These are phyloP conservation scores for Schizosaccharomyces cryophilus DNA, from an alignment of 805 yeast species.

Conservation along the genomic window DNA sequence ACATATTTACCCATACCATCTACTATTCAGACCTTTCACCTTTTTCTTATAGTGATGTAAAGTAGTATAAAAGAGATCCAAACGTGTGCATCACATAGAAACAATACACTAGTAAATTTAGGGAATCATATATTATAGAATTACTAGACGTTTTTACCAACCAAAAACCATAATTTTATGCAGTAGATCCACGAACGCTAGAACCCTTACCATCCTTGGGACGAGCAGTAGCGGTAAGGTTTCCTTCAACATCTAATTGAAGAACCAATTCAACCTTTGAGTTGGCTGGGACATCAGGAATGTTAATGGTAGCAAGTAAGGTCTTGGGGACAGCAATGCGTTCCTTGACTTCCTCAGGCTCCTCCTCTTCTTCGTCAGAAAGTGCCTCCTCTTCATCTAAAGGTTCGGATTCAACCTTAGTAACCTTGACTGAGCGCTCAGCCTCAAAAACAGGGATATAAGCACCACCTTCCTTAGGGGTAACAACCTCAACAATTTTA, in stretches of 20 bases:
- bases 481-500: constrained; percentile 39
- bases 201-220: constrained; percentile 9
- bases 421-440: constrained; percentile 59
- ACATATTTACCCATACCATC: too few species aligned
- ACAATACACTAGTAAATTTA: too few species aligned
- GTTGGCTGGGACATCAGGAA: constrained; percentile 52
- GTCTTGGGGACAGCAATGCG: constrained; percentile 34
- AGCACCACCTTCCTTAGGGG: constrained; percentile 32
- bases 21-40: too few species aligned
- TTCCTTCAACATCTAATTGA: constrained; percentile 40
- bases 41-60: too few species aligned
- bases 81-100: too few species aligned
- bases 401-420: constrained; percentile 41
- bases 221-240: constrained; percentile 34
- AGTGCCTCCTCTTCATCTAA: constrained; percentile 30
- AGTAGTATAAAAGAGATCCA: too few species aligned
- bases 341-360: constrained; percentile 66
- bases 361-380: constrained; percentile 36
- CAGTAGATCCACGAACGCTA: constrained; percentile 4
- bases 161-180: neutral
- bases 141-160: neutral
- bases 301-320: constrained; percentile 25
- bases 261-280: constrained; percentile 38
- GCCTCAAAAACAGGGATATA: constrained; percentile 66
- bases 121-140: too few species aligned